phyloP scores from a whole-genome alignment of 2,329 filamentous ascomycete species.

The Hymenoscyphus linearis region DNA sequence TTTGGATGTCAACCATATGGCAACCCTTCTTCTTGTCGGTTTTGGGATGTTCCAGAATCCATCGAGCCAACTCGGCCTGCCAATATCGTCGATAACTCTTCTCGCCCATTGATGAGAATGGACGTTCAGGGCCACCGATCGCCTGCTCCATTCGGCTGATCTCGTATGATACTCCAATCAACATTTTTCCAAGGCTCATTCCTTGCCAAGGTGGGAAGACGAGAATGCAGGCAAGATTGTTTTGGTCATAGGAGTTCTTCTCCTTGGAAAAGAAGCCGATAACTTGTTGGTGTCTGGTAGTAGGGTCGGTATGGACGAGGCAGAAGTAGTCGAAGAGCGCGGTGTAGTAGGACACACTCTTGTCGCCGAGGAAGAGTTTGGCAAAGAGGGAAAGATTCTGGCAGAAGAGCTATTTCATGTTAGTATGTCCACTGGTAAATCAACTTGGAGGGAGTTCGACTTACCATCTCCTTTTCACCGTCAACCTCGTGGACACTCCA shows the following conservation, averaged over 20 bases:
- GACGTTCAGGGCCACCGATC: conserved; percentile 89
- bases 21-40: conserved; percentile 23
- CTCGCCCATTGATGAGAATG: conserved; percentile 77
- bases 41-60: conserved; percentile 40
- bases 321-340: conserved; percentile 92
- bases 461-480: conserved; percentile 72
- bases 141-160: conserved; percentile 78
- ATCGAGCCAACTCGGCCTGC: conserved; percentile 77
- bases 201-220: conserved; percentile 95
- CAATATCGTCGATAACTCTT: conserved; percentile 83
- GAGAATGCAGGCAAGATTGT: conserved; percentile 94
- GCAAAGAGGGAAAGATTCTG: conserved; percentile 95
- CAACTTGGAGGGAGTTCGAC: conserved; percentile 21
- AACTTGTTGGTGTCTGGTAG: conserved; percentile 47
- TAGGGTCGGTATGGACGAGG: conserved; percentile 67
- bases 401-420: conserved; percentile 62
- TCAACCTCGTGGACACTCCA: conserved; percentile 92
- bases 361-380: conserved; percentile 96
- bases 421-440: neutral
- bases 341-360: conserved; percentile 97
- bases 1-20: conserved; percentile 56
- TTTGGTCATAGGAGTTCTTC: conserved; percentile 98
- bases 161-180: conserved; percentile 93
- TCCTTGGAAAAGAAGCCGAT: conserved; percentile 99
- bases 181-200: conserved; percentile 76